Evolutionary conservation across 176 grass and related monocot genomes (phyloP).

Genomic region (Typha latifolia): DNA sequence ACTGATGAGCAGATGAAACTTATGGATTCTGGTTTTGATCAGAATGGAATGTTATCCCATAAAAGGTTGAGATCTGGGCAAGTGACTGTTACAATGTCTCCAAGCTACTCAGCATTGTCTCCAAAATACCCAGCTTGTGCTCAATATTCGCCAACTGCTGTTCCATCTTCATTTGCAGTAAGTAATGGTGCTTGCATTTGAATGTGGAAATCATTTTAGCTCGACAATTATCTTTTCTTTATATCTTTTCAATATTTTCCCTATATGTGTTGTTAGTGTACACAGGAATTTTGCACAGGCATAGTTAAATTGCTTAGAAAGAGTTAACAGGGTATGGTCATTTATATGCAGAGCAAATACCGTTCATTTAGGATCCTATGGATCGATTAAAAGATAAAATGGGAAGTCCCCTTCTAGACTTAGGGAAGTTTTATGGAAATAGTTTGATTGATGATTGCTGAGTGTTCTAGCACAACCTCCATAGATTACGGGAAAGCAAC

Average conservation of each 20-base stretch:
- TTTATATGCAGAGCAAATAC: background rate
- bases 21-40: constrained; percentile 20
- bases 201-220: background rate
- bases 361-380: no score
- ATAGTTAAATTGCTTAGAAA: background rate
- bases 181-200: background rate
- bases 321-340: background rate
- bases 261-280: background rate
- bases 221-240: background rate
- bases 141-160: background rate
- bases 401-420: no score
- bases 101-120: constrained; percentile 2
- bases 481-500: no score
- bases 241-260: background rate
- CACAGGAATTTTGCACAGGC: background rate
- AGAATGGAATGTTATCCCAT: constrained; percentile 9
- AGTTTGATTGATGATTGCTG: no score
- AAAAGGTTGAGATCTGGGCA: constrained; percentile 34
- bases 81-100: constrained; percentile 3
- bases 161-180: constrained; percentile 1
- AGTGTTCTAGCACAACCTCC: no score
- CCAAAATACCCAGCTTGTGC: constrained; percentile 1
- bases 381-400: no score
- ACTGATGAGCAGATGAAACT: constrained; percentile 22
- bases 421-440: no score